These are phyloP conservation scores for Verticillium dahliae DNA, from an alignment of 2,329 filamentous ascomycete species.

Conservation along the genomic window DNA sequence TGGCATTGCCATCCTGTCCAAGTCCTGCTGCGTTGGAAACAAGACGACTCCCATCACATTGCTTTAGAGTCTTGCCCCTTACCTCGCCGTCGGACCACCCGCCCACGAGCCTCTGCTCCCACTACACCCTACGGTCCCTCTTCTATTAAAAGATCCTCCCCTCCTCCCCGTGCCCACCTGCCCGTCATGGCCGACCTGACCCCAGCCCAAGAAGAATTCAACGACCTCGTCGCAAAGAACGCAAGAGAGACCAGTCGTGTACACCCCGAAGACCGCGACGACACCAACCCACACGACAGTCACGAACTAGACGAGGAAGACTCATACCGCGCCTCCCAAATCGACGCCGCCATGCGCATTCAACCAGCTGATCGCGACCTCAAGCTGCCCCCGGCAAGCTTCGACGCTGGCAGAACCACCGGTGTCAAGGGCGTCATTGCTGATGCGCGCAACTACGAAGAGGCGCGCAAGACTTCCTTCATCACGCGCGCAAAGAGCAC, in stretches of 20 bases:
- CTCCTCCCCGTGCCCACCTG: conserved; percentile 3
- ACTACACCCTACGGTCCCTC: not conserved
- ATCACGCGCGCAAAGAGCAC: conserved; percentile 44
- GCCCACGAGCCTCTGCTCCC: conserved; percentile 4
- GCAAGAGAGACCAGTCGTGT: conserved; percentile 31
- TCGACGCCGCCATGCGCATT: conserved; percentile 61
- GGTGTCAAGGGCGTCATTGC: conserved; percentile 85
- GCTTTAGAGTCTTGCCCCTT: conserved; percentile 3
- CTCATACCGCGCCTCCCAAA: conserved; percentile 42
- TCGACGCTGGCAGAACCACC: conserved; percentile 65
- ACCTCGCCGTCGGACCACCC: conserved; percentile 5
- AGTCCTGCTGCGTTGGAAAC: not conserved
- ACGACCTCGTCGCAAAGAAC: conserved; percentile 54
- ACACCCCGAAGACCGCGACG: conserved; percentile 55
- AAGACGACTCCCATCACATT: not conserved
- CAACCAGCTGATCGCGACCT: conserved; percentile 49
- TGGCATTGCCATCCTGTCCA: not conserved
- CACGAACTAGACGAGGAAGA: conserved; percentile 49
- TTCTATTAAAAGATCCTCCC: conserved; percentile 27
- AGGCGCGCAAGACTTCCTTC: conserved; percentile 53
- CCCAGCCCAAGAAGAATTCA: conserved; percentile 61
- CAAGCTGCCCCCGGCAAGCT: conserved; percentile 54
- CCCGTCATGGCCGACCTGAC: conserved; percentile 48
- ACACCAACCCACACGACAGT: conserved; percentile 27
- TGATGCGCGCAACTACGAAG: conserved; percentile 71